Percentiles rank a stretch among this genome's conserved stretches.
phyloP scores from a whole-genome alignment of 345 rosid genomes.

The Capsella bursapastoris region DNA sequence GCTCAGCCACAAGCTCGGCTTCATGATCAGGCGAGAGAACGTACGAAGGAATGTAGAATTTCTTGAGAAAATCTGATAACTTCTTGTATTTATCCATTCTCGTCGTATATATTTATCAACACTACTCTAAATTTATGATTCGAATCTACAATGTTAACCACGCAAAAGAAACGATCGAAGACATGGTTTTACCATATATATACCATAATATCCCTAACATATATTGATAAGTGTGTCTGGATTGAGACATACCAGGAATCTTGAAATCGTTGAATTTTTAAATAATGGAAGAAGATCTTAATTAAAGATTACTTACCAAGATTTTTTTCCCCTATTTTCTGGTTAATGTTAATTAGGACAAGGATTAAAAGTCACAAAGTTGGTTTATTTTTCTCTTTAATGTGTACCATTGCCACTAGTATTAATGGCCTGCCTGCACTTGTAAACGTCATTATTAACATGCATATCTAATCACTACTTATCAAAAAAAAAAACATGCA shows the following conservation, averaged over 20 bases:
- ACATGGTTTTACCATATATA: not conserved
- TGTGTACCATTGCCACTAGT: not conserved
- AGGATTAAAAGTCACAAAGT: not conserved
- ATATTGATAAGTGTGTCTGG: not conserved
- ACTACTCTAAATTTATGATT: not conserved
- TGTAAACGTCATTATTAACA: not conserved
- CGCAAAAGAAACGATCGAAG: not conserved
- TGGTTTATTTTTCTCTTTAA: not conserved
- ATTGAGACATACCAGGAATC: not conserved
- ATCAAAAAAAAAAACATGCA: not conserved
- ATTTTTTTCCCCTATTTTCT: not conserved
- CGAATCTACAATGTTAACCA: constrained; percentile 1
- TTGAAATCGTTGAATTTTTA: not conserved
- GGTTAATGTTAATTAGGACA: not conserved
- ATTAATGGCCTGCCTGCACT: constrained; percentile 7
- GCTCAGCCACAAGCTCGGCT: constrained; percentile 30
- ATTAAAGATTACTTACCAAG: not conserved
- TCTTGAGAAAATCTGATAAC: constrained; percentile 40
- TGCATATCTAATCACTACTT: not conserved
- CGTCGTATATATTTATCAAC: not conserved
- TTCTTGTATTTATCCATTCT: constrained; percentile 45
- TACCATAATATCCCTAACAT: constrained; percentile 9
- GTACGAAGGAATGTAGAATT: constrained; percentile 65
- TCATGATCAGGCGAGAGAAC: constrained; percentile 50
- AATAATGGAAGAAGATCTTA: not conserved